phyloP scores from a whole-genome alignment of 208 protist species.

The Strigomonas galati region DNA sequence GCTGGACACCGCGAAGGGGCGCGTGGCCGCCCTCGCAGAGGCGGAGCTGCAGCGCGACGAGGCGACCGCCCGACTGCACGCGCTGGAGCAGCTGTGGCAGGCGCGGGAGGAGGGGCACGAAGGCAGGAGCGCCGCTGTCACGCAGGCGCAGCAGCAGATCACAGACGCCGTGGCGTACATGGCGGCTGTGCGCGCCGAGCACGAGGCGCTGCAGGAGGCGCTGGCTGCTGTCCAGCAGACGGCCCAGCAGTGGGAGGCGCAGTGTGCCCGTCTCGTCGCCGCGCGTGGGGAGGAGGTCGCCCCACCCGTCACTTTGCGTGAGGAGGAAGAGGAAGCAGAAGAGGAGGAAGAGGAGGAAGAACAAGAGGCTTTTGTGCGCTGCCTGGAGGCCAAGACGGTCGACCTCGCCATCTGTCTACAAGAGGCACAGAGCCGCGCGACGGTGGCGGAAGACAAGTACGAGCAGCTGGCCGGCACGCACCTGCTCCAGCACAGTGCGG shows the following conservation, averaged over 20 bases:
- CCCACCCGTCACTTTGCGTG: too few relatives aligned
- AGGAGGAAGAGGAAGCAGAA: too few relatives aligned
- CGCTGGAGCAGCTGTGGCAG: slow-evolving; percentile 17
- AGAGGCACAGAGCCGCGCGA: slow-evolving; percentile 24
- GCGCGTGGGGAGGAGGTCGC: too few relatives aligned
- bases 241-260: slow-evolving; percentile 25
- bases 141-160: slow-evolving; percentile 3
- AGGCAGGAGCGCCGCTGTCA: neutral
- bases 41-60: slow-evolving; percentile 16
- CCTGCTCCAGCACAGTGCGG: slow-evolving; percentile 6
- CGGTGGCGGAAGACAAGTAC: slow-evolving; percentile 10
- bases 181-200: slow-evolving; percentile 20
- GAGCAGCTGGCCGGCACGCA: slow-evolving; percentile 3
- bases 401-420: slow-evolving; percentile 56
- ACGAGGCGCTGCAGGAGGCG: slow-evolving; percentile 20
- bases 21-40: slow-evolving; percentile 14
- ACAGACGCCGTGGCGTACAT: slow-evolving; percentile 12
- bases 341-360: too few relatives aligned
- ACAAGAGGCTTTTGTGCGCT: slow-evolving; percentile 6
- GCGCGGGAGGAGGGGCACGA: slow-evolving; percentile 8
- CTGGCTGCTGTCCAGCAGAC: slow-evolving; percentile 21
- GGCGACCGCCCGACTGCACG: slow-evolving; percentile 19
- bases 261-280: slow-evolving; percentile 3
- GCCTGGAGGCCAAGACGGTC: slow-evolving; percentile 53
- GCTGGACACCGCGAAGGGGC: slow-evolving; percentile 3